A percentile compares a stretch with the other conserved stretches of the same genome.
Evolutionary conservation across 441 rosid species (phyloP).

Genomic region (Mallotus japonicus): DNA sequence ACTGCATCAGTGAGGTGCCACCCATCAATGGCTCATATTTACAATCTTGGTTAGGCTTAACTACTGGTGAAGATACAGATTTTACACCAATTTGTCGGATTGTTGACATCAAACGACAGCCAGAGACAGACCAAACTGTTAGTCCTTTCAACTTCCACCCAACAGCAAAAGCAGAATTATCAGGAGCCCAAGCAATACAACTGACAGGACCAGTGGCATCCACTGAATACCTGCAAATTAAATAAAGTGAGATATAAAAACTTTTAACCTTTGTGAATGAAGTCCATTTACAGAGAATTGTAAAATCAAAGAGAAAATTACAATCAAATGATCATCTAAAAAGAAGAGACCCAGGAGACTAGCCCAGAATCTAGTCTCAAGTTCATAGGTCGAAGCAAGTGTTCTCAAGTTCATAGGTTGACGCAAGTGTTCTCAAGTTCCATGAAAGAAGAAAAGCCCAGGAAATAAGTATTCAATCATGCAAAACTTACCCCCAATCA

Average conservation of each 20-base stretch:
- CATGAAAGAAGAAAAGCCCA: not conserved
- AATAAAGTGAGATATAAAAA: conserved; percentile 4
- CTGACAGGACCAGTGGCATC: conserved; percentile 95
- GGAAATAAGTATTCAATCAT: conserved; percentile 1
- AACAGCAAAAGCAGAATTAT: conserved; percentile 98
- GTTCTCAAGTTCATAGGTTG: not conserved
- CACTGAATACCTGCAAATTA: conserved; percentile 68
- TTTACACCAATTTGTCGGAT: conserved; percentile 88
- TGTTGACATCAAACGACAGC: conserved; percentile 98
- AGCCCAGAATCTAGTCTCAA: not conserved
- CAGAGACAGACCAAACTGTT: conserved; percentile 98
- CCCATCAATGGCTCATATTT: conserved; percentile 84
- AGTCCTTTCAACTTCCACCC: conserved; percentile 99
- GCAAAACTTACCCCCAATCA: conserved; percentile 89
- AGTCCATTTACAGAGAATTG: not conserved
- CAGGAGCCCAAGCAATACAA: conserved; percentile 96
- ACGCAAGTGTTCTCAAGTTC: not conserved
- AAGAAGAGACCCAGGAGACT: not conserved
- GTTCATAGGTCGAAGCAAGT: conserved; percentile 8
- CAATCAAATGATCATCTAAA: not conserved
- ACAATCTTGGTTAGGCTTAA: conserved; percentile 70
- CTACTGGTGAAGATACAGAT: conserved; percentile 78
- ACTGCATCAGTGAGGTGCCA: conserved; percentile 88
- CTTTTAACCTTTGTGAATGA: not conserved
- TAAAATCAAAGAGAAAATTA: not conserved